A percentile compares a stretch with the other conserved stretches of the same genome.
These are phyloP conservation scores for Penicillium fuscoglaucum DNA, from an alignment of 2,329 filamentous ascomycete species.

Conservation along the genomic window DNA sequence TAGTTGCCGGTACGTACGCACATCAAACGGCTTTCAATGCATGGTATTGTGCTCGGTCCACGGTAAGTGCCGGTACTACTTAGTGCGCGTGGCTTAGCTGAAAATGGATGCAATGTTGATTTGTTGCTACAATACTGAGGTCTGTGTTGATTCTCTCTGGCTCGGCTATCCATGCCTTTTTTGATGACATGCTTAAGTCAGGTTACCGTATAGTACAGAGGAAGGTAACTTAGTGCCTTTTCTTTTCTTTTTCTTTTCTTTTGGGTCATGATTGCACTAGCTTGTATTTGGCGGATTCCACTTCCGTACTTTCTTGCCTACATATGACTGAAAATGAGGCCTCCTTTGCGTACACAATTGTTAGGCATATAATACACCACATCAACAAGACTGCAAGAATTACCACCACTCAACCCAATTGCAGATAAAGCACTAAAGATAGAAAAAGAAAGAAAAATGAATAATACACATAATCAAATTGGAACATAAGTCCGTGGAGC, in stretches of 20 bases:
- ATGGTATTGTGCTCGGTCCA: not conserved
- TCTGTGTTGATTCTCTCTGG: not conserved
- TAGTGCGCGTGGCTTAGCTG: not conserved
- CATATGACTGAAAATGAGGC: not conserved
- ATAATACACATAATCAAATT: constrained; percentile 12
- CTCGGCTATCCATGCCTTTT: not conserved
- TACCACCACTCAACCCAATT: not conserved
- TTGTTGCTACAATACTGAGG: not conserved
- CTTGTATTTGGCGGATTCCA: not conserved
- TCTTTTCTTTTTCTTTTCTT: not conserved
- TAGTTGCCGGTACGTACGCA: not conserved
- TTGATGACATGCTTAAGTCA: not conserved
- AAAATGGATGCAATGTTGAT: not conserved
- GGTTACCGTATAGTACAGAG: not conserved
- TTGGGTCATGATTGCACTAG: not conserved
- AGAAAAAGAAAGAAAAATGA: not conserved
- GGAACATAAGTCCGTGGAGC: constrained; percentile 10
- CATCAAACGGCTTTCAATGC: not conserved
- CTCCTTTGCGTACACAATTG: not conserved
- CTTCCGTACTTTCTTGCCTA: not conserved
- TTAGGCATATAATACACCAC: not conserved
- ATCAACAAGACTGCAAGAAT: not conserved
- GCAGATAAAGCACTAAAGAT: not conserved
- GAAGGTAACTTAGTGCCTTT: not conserved
- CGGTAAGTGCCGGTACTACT: not conserved